Conservation (phyloP, 2,329 filamentous ascomycete genomes). For the Elsinoe ampelina region DNA sequence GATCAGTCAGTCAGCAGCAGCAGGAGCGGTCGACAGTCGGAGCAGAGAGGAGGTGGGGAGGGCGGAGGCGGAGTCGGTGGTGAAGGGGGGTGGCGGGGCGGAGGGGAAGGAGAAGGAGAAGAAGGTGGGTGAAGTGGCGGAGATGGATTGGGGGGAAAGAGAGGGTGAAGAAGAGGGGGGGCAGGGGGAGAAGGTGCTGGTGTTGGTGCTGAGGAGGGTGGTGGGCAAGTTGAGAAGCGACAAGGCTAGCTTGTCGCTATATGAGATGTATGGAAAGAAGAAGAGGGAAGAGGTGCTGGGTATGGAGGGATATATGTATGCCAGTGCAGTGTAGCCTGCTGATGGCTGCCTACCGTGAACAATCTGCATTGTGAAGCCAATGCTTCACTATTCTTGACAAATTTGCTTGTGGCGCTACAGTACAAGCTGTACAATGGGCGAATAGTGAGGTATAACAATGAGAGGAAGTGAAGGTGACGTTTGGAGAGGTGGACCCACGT, state of each 20-base stretch:
- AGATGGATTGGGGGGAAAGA: conserved; percentile 14
- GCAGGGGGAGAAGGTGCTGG: conserved; percentile 45
- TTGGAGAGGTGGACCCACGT: background rate
- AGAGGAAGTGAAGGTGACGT: conserved; percentile 12
- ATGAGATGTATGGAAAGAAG: background rate
- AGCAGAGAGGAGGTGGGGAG: conserved; percentile 32
- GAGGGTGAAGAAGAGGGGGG: conserved; percentile 43
- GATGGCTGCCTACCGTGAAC: conserved; percentile 3
- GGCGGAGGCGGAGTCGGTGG: background rate
- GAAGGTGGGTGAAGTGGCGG: conserved; percentile 18
- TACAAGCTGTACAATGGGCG: conserved; percentile 14
- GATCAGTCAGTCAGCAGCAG: conserved; percentile 33
- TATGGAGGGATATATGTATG: background rate
- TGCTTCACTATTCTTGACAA: conserved; percentile 7
- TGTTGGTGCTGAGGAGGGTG: conserved; percentile 38
- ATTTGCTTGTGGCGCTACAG: background rate
- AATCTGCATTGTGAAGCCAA: conserved; percentile 1
- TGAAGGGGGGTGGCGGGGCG: conserved; percentile 36
- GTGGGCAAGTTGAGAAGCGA: conserved; percentile 18
- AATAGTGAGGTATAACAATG: background rate
- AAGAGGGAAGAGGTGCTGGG: background rate
- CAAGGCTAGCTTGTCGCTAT: background rate
- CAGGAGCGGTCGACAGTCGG: conserved; percentile 22
- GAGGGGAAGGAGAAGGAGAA: conserved; percentile 37
- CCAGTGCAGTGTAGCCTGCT: conserved; percentile 3